phyloP scores from a whole-genome alignment of 1,139 yeast species.

The Suhomyces panamericanus region DNA sequence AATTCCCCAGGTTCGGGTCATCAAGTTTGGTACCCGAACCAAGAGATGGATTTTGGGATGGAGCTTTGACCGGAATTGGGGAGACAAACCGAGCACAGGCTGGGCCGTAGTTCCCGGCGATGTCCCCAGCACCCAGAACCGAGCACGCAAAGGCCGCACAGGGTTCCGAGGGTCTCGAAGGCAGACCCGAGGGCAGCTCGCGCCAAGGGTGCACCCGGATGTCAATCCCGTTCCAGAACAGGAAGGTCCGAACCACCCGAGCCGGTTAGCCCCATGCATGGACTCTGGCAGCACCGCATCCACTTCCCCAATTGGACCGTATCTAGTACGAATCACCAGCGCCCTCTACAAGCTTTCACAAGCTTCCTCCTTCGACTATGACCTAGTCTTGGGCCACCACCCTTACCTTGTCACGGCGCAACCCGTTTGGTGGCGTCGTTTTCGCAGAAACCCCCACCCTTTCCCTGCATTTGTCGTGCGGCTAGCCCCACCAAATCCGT shows the following conservation, averaged over 20 bases:
- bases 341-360: not conserved
- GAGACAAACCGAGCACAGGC: not conserved
- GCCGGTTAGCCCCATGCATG: not conserved
- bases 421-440: conserved; percentile 14
- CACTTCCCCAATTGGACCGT: too few species aligned
- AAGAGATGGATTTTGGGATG: conserved; percentile 25
- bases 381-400: not conserved
- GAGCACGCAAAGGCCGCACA: not conserved
- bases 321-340: not conserved
- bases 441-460: conserved; percentile 6
- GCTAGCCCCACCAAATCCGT: conserved; percentile 1
- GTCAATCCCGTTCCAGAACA: not conserved
- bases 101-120: not conserved
- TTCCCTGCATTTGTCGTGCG: conserved; percentile 1
- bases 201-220: not conserved
- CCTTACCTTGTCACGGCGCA: conserved; percentile 6
- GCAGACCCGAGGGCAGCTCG: not conserved
- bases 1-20: conserved; percentile 9
- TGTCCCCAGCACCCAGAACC: not conserved
- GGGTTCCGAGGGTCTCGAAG: not conserved
- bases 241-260: conserved; percentile 6
- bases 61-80: conserved; percentile 10
- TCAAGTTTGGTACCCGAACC: conserved; percentile 17
- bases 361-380: conserved; percentile 1
- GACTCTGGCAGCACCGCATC: not conserved